Conservation (phyloP, 805 yeast species). For the Teunomyces stri region DNA sequence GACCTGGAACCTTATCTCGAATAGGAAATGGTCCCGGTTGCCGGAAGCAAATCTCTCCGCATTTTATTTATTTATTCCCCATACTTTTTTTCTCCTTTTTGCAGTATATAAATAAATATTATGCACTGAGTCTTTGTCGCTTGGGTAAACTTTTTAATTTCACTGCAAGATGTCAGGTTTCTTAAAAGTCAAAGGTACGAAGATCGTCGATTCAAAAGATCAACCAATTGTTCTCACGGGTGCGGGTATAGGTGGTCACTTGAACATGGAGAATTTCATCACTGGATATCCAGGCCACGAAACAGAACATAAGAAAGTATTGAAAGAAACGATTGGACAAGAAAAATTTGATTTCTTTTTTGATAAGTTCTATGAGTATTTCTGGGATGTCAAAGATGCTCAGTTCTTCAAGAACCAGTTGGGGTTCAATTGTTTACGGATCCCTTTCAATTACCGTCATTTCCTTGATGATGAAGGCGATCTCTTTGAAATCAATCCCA, state of each 20-base stretch:
- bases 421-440: slow-evolving; percentile 46
- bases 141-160: not conserved
- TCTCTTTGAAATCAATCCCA: slow-evolving; percentile 38
- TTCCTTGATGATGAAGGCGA: slow-evolving; percentile 47
- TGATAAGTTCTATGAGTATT: slow-evolving; percentile 51
- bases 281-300: slow-evolving; percentile 57
- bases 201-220: slow-evolving; percentile 44
- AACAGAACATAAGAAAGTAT: slow-evolving; percentile 46
- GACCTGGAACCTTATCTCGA: not conserved
- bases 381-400: slow-evolving; percentile 53
- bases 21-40: not conserved
- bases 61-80: not conserved
- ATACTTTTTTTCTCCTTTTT: not conserved
- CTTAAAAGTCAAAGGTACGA: slow-evolving; percentile 44
- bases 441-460: slow-evolving; percentile 53
- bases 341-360: slow-evolving; percentile 50
- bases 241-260: slow-evolving; percentile 49
- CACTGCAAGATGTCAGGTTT: slow-evolving; percentile 10
- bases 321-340: slow-evolving; percentile 40
- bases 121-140: not conserved
- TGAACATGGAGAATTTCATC: slow-evolving; percentile 57
- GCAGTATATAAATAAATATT: not conserved
- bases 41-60: not conserved
- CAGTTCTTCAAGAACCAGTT: slow-evolving; percentile 38
- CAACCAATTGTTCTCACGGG: slow-evolving; percentile 44